Evolutionary conservation across 352 stramenopile genomes (phyloP).

Genomic region (Phytophthora hibernalis): DNA sequence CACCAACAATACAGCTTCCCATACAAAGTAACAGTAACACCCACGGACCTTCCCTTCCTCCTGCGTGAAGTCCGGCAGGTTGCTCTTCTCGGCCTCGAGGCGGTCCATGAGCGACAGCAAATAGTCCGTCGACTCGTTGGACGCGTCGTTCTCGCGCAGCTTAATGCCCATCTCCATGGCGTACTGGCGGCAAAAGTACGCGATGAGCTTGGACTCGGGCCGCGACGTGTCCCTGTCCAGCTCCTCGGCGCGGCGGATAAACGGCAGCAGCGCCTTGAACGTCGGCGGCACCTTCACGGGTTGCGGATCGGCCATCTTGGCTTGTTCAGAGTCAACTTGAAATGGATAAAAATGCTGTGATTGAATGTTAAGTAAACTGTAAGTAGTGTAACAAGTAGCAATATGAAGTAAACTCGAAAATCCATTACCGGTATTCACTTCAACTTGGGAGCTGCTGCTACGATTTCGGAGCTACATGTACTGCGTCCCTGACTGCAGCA

Average conservation of each 20-base stretch:
- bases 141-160: conserved; percentile 79
- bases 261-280: conserved; percentile 95
- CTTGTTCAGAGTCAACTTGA: conserved; percentile 3
- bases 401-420: conserved; percentile 15
- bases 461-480: no score
- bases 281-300: conserved; percentile 89
- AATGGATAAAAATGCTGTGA: not conserved
- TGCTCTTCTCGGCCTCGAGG: conserved; percentile 93
- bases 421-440: conserved; percentile 19
- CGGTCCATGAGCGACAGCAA: conserved; percentile 91
- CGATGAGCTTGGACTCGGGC: conserved; percentile 94
- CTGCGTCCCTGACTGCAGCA: conserved; percentile 77
- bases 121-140: conserved; percentile 87
- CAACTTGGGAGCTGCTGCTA: no score
- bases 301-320: conserved; percentile 58
- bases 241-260: conserved; percentile 95
- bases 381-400: no score
- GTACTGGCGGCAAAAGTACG: conserved; percentile 94
- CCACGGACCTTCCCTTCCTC: conserved; percentile 90
- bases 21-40: not conserved
- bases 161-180: conserved; percentile 91
- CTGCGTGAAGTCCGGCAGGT: conserved; percentile 90
- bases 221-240: conserved; percentile 92
- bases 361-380: conserved; percentile 1
- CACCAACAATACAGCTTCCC: not conserved